A percentile compares a stretch with the other conserved stretches of the same genome.
Evolutionary conservation across 2,329 filamentous ascomycete species (phyloP).

Genomic region (Arthrobotrys pseudoclavata): DNA sequence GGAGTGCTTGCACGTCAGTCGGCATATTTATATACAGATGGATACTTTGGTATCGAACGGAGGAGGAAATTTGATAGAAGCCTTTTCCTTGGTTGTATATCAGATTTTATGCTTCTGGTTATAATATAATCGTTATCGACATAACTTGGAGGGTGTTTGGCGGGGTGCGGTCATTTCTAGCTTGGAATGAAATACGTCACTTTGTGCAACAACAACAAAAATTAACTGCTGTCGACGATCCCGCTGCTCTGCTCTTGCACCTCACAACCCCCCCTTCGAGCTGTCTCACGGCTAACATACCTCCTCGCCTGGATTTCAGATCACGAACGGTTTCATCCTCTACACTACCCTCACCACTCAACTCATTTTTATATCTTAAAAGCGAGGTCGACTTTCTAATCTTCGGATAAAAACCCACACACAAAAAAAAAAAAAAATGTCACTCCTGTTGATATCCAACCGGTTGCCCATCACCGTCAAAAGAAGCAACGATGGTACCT

Average conservation of each 20-base stretch:
- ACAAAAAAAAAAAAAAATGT: conserved; percentile 29
- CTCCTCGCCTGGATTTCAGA: not conserved
- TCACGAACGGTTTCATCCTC: not conserved
- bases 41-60: no score
- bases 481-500: conserved; percentile 88
- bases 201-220: conserved; percentile 51
- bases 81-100: not conserved
- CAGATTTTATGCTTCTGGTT: not conserved
- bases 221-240: conserved; percentile 19
- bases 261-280: not conserved
- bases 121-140: no score
- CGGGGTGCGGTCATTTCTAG: conserved; percentile 19
- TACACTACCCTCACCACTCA: not conserved
- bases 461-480: conserved; percentile 97
- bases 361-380: not conserved
- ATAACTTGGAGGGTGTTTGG: not conserved
- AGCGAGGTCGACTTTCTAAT: not conserved
- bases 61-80: no score
- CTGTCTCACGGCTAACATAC: conserved; percentile 1
- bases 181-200: conserved; percentile 45
- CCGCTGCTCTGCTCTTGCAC: not conserved
- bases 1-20: conserved; percentile 25
- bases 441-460: conserved; percentile 70
- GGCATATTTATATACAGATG: no score
- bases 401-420: no score